Conservation (phyloP, 106 monocot species). For the Chionographis japonica region DNA sequence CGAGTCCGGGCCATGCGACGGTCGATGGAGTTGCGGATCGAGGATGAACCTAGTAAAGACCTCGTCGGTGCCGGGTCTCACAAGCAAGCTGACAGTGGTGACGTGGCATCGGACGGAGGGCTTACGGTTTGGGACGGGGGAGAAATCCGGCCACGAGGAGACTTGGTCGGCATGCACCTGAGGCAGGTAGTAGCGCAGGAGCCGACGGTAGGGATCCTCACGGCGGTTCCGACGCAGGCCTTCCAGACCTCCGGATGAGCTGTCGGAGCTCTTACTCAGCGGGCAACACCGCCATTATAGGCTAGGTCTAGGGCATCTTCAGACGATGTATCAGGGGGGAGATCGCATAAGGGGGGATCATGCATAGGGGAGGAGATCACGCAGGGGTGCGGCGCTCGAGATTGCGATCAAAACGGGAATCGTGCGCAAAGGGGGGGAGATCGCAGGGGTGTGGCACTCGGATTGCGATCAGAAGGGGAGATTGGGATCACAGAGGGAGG, state of each 20-base stretch:
- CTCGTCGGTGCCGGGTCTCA: constrained; percentile 4
- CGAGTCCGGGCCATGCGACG: neutral
- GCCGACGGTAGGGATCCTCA: constrained; percentile 1
- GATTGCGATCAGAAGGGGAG: no score
- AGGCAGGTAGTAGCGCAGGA: constrained; percentile 7
- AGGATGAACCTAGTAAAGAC: neutral
- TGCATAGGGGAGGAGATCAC: no score
- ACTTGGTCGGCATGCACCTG: constrained; percentile 9
- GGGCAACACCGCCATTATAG: neutral
- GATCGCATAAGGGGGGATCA: no score
- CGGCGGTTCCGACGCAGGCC: neutral
- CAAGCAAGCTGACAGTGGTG: neutral
- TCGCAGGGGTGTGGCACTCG: no score
- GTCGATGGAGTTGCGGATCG: neutral
- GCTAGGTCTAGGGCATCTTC: neutral
- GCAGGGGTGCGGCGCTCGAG: no score
- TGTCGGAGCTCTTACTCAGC: neutral
- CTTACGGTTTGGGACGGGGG: neutral
- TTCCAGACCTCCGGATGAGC: constrained; percentile 5
- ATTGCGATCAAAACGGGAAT: no score
- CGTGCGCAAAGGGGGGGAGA: no score
- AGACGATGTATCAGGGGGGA: no score
- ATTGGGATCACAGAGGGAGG: no score
- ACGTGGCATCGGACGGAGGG: neutral
- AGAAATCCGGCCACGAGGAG: neutral